Percentiles rank a stretch among this genome's conserved stretches.
Conservation (phyloP, 2,329 filamentous ascomycete genomes). For the Alternaria consortialis region DNA sequence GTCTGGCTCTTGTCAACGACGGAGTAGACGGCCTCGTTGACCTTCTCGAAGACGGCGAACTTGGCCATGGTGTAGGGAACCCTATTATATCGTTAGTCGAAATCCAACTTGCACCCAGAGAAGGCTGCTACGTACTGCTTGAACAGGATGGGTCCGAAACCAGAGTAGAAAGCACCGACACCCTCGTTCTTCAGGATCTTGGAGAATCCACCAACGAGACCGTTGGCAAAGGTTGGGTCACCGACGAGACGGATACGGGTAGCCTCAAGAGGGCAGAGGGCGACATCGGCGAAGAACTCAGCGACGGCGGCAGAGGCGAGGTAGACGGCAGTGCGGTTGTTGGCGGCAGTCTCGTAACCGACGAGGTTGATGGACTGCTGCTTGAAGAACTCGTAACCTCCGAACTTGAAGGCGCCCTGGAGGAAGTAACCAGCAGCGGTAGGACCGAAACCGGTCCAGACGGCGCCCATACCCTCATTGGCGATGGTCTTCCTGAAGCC, state of each 20-base stretch:
- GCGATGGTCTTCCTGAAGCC: conserved; percentile 84
- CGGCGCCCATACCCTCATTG: conserved; percentile 82
- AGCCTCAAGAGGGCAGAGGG: conserved; percentile 90
- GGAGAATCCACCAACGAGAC: conserved; percentile 78
- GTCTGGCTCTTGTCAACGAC: conserved; percentile 74
- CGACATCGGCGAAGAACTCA: conserved; percentile 77
- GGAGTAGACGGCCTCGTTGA: conserved; percentile 76
- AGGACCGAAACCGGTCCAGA: conserved; percentile 85
- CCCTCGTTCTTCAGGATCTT: conserved; percentile 88
- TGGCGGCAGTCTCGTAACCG: conserved; percentile 72
- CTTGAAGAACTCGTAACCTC: conserved; percentile 97
- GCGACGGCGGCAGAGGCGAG: conserved; percentile 69
- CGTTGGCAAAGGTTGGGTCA: conserved; percentile 83
- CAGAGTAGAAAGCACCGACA: conserved; percentile 86
- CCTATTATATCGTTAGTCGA: conserved; percentile 57
- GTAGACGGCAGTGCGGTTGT: conserved; percentile 85
- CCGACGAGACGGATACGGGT: conserved; percentile 94
- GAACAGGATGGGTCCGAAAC: conserved; percentile 72
- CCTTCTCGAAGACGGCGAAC: conserved; percentile 94
- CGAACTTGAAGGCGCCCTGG: conserved; percentile 92
- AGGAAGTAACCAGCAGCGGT: conserved; percentile 93
- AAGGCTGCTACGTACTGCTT: conserved; percentile 48
- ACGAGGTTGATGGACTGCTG: conserved; percentile 83
- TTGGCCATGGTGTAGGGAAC: conserved; percentile 95
- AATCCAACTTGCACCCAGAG: neutral